These are phyloP conservation scores for Sonneratia caseolaris DNA, from an alignment of 345 rosid species.

Conservation along the genomic window DNA sequence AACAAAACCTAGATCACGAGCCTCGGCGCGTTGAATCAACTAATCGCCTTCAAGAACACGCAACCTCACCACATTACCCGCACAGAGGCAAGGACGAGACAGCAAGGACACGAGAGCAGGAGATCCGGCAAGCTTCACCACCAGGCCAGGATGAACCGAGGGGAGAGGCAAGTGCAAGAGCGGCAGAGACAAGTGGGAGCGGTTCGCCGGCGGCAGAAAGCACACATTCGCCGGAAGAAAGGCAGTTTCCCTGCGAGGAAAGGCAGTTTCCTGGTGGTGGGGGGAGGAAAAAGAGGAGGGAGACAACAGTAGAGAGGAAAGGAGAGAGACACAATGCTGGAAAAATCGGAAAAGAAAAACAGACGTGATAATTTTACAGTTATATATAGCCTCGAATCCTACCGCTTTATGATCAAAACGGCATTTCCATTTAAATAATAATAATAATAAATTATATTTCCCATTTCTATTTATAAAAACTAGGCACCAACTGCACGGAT, in stretches of 20 bases:
- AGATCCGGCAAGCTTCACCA: conserved; percentile 51
- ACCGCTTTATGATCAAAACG: conserved; percentile 13
- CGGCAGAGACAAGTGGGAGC: too few species aligned
- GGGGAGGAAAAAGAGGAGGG: conserved; percentile 13
- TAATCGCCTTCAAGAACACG: conserved; percentile 21
- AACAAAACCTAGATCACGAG: conserved; percentile 76
- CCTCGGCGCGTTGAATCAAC: conserved; percentile 23
- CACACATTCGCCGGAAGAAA: conserved; percentile 15
- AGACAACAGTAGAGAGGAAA: conserved; percentile 19
- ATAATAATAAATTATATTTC: too few species aligned
- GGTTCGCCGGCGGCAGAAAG: conserved; percentile 1
- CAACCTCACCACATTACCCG: conserved; percentile 62
- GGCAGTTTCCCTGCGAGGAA: conserved; percentile 36
- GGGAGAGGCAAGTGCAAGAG: background rate
- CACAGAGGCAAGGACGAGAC: conserved; percentile 25
- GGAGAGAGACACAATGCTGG: conserved; percentile 21
- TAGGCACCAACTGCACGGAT: too few species aligned
- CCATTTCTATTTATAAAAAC: background rate
- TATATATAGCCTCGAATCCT: conserved; percentile 17
- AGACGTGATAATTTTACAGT: conserved; percentile 41
- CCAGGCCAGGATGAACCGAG: conserved; percentile 13
- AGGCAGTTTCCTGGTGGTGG: conserved; percentile 18
- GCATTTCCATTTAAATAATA: background rate
- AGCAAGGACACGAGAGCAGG: conserved; percentile 31
- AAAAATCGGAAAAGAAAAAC: conserved; percentile 49